Conservation (phyloP, 257 asterid species). For the Oldenlandia corymbosa region DNA sequence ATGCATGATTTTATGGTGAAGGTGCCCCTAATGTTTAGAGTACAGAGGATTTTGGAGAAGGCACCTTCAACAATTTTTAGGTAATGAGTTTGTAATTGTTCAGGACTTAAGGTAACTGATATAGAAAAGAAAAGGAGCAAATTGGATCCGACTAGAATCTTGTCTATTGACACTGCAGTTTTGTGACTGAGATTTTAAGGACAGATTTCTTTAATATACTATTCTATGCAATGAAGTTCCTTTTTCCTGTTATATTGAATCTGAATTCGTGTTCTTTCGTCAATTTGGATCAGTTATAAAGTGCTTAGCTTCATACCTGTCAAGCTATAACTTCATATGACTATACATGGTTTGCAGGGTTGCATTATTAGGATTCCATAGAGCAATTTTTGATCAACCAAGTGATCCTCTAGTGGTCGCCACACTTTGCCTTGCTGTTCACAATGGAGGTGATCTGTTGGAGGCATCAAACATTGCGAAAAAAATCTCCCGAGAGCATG, state of each 20-base stretch:
- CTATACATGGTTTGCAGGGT: constrained; percentile 48
- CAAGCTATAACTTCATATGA: constrained; percentile 12
- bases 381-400: constrained; percentile 65
- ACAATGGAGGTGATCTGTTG: constrained; percentile 68
- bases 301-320: constrained; percentile 5
- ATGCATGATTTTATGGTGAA: background rate
- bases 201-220: background rate
- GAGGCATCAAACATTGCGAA: constrained; percentile 66
- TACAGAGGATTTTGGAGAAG: background rate
- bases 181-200: background rate
- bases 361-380: constrained; percentile 78
- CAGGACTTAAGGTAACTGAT: background rate
- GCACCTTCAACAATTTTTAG: background rate
- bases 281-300: background rate
- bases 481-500: constrained; percentile 44
- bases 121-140: background rate
- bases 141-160: background rate
- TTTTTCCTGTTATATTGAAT: background rate
- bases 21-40: background rate
- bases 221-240: background rate
- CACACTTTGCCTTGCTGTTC: constrained; percentile 66
- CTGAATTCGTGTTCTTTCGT: background rate
- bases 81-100: background rate
- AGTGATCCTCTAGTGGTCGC: constrained; percentile 72
- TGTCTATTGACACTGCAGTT: background rate